Evolutionary conservation across 2,329 filamentous ascomycete species (phyloP).

Genomic region (Colletotrichum musae): DNA sequence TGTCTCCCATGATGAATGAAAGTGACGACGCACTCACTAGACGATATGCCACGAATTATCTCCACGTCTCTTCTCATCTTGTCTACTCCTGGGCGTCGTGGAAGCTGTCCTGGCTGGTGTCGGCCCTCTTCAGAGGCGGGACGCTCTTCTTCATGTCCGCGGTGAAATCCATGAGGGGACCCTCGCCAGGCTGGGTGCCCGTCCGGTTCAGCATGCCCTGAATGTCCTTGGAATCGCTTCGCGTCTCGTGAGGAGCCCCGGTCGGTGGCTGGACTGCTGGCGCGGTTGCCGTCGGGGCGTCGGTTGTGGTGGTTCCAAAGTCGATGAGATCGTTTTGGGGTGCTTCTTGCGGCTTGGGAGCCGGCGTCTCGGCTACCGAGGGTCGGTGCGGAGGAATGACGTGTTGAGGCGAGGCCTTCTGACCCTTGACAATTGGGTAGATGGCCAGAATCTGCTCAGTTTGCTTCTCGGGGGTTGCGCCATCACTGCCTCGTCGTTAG

Average conservation of each 20-base stretch:
- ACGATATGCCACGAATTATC: background rate
- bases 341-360: constrained; percentile 47
- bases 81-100: constrained; percentile 54
- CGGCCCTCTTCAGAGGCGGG: constrained; percentile 49
- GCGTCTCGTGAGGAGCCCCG: constrained; percentile 4
- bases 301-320: constrained; percentile 55
- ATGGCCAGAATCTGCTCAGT: constrained; percentile 88
- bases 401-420: constrained; percentile 70
- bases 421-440: constrained; percentile 86
- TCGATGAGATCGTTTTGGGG: constrained; percentile 66
- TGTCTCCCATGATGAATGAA: constrained; percentile 37
- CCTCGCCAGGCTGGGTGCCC: constrained; percentile 59
- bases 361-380: constrained; percentile 36
- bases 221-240: constrained; percentile 53
- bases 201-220: constrained; percentile 62
- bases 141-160: constrained; percentile 64
- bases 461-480: constrained; percentile 76
- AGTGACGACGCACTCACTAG: constrained; percentile 19
- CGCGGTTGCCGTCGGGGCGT: constrained; percentile 17
- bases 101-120: constrained; percentile 56
- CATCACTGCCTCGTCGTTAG: constrained; percentile 64
- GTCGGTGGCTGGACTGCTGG: constrained; percentile 12
- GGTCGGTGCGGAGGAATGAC: constrained; percentile 65
- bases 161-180: constrained; percentile 70
- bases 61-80: background rate